Evolutionary conservation across 306 rosid species (phyloP).

Genomic region (Cucurbita ficifolia): DNA sequence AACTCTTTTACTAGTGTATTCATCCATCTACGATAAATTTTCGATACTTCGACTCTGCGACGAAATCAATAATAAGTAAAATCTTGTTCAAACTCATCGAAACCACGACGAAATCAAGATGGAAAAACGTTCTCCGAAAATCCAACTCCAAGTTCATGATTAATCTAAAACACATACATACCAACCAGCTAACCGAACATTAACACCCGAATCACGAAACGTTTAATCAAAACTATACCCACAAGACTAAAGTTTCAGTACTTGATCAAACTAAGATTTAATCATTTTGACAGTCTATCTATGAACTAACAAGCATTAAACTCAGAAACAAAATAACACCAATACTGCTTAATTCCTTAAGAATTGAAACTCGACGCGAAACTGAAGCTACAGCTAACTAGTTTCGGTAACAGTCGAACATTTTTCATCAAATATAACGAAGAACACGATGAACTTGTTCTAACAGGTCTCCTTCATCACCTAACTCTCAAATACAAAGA

Average conservation of each 20-base stretch:
- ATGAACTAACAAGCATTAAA: background rate
- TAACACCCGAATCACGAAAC: background rate
- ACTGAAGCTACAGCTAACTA: background rate
- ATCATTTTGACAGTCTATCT: background rate
- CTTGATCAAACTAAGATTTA: background rate
- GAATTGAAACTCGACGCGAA: background rate
- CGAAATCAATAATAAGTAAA: no score
- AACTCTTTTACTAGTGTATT: constrained; percentile 7
- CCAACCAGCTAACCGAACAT: background rate
- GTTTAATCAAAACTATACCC: background rate
- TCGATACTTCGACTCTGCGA: background rate
- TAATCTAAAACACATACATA: background rate
- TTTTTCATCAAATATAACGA: background rate
- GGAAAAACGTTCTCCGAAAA: background rate
- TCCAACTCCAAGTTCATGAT: background rate
- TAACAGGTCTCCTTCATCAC: background rate
- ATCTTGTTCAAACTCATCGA: no score
- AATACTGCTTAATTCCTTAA: background rate
- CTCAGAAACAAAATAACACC: background rate
- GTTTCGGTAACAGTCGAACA: background rate
- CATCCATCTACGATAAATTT: constrained; percentile 2
- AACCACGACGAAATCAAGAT: background rate
- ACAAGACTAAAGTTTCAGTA: background rate
- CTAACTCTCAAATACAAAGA: background rate
- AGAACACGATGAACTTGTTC: background rate